Base-by-base conservation (phyloP, 1,139 yeast species). In the Citeromyces siamensis region DNA sequence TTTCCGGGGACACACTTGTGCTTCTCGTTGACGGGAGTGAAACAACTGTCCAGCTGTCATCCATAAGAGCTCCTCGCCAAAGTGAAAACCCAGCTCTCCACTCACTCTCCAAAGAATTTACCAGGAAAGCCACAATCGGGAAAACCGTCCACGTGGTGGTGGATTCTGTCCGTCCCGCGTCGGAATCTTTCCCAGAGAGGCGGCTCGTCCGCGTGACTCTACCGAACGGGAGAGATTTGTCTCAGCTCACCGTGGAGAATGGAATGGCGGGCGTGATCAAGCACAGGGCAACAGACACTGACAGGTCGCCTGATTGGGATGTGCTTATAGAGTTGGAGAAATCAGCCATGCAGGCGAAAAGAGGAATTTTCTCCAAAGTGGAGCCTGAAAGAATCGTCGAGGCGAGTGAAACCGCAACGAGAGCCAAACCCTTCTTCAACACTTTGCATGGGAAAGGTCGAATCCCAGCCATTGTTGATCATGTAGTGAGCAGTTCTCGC, bases 191-290 rank as follows among this genome's bases (percentile, higher is more conserved):
- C 46, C 88, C 77, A 33, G 71, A 72, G 38, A 68, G 88, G 39
- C 75, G 79, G 34, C 55, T 82, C 44, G 90, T 81, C 9, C 68
- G 80, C 34, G 49, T 76, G 31, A 59, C 60, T 12, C 45, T 54
- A 27, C 59, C 66, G 22, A 70, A 68, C 40, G 68, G 68, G 35
- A 59, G 59, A 37, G 83, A 81, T 48, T 61, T 84, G 35, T 73
- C 84, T n/a, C 74, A 75, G 47, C 48, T 62, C 18, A 55, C 84
- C 38, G 77, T 84, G 22, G 59, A 65, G 31, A 65, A 62, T 40
- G 95, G 95, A 6, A 72, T 66, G 58, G 94, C 85, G 14, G 62
- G 81, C n/a, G 94, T 83, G 18, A 68, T 81, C 42, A 76, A 75
- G 53, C 94, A 82, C 56, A 75, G 78, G 51, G 77, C 76, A 53